A percentile compares a stretch with the other conserved stretches of the same genome.
Evolutionary conservation across 768 basidiomycete genomes (phyloP).

Genomic region (Serendipita sp.): DNA sequence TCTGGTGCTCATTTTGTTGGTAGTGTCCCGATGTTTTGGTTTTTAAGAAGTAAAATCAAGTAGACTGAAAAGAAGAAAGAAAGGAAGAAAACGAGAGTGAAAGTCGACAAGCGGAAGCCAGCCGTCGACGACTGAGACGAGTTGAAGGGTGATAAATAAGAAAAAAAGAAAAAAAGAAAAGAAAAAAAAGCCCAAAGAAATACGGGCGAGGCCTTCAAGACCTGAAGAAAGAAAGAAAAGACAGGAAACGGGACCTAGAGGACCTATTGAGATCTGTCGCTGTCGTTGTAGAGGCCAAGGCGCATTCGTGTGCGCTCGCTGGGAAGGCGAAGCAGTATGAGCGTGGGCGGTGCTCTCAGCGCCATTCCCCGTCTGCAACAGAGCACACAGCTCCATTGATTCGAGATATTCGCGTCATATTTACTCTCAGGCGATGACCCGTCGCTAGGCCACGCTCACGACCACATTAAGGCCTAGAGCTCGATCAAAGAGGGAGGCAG

Average conservation of each 20-base stretch:
- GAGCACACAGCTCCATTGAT: too few relatives aligned
- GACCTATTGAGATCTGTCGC: not conserved
- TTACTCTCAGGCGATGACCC: too few relatives aligned
- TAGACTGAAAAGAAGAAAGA: not conserved
- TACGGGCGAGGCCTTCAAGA: not conserved
- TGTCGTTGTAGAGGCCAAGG: not conserved
- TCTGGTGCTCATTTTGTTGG: not conserved
- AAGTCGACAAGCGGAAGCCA: not conserved
- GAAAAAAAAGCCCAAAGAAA: not conserved
- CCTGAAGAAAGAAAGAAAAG: conserved; percentile 1
- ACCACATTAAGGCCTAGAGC: too few relatives aligned
- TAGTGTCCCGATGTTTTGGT: not conserved
- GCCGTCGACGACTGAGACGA: not conserved
- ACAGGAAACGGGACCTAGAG: not conserved
- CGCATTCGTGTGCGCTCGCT: not conserved
- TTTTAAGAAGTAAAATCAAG: not conserved
- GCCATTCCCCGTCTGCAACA: too few relatives aligned
- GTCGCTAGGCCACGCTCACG: too few relatives aligned
- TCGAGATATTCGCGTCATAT: too few relatives aligned
- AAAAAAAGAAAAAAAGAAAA: not conserved
- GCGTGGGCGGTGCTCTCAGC: not conserved
- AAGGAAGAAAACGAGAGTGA: not conserved
- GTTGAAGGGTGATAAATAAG: not conserved
- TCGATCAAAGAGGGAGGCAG: too few relatives aligned
- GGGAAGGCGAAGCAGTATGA: not conserved